These are phyloP conservation scores for Suillus weaverae DNA, from an alignment of 768 basidiomycete genomes.

Conservation along the genomic window DNA sequence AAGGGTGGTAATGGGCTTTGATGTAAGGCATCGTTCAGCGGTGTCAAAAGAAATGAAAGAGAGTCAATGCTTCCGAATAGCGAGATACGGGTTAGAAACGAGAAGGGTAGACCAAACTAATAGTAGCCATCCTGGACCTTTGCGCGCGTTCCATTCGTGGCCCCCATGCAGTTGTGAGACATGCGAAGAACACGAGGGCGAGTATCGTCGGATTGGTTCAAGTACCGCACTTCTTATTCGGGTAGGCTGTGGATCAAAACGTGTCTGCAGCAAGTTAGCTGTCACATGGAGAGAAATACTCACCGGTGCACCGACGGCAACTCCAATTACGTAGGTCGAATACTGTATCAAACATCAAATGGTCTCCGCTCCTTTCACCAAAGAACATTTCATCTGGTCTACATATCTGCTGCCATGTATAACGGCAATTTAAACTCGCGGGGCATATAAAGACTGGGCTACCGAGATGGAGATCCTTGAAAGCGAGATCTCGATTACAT, in stretches of 20 bases:
- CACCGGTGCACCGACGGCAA: background rate
- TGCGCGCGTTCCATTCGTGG: conserved; percentile 23
- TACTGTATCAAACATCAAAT: background rate
- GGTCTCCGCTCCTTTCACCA: background rate
- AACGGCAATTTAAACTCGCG: conserved; percentile 4
- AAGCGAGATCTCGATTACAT: conserved; percentile 23
- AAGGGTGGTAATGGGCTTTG: conserved; percentile 59
- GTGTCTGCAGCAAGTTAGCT: conserved; percentile 4
- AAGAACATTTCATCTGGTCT: conserved; percentile 1
- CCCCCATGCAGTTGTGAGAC: conserved; percentile 15
- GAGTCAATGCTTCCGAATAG: conserved; percentile 5
- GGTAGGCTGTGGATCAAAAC: conserved; percentile 1
- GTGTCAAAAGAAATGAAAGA: conserved; percentile 10
- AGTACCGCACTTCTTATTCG: background rate
- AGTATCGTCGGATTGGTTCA: background rate
- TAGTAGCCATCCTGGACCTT: conserved; percentile 25
- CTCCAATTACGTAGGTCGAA: background rate
- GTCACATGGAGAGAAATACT: background rate
- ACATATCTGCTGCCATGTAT: background rate
- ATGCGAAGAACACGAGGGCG: conserved; percentile 35
- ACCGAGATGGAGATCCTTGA: conserved; percentile 4
- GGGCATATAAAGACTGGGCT: background rate
- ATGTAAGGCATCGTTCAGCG: conserved; percentile 39
- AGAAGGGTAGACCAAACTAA: conserved; percentile 1
- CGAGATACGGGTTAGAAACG: background rate